A percentile compares a stretch with the other conserved stretches of the same genome.
Conservation (phyloP, 2,329 filamentous ascomycete species). For the Arthrobotrys sinensis region DNA sequence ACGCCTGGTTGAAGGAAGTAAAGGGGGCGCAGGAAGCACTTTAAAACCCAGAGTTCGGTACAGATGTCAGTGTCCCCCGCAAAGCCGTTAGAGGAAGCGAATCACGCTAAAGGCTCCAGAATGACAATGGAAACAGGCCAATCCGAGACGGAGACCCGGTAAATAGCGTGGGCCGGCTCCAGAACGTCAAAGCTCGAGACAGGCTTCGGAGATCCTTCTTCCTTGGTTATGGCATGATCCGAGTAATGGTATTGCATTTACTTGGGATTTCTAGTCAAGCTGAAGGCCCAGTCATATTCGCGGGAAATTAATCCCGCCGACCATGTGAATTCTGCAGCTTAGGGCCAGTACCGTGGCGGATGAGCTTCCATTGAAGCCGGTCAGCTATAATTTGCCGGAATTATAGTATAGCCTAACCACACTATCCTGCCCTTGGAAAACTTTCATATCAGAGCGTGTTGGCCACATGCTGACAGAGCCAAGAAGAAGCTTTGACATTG, state of each 20-base stretch:
- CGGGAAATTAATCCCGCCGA: not conserved
- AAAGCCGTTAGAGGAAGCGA: slow-evolving; percentile 33
- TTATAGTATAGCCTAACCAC: slow-evolving; percentile 13
- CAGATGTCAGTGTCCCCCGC: slow-evolving; percentile 20
- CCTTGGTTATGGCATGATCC: not conserved
- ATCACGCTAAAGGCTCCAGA: slow-evolving; percentile 18
- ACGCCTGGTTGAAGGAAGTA: slow-evolving; percentile 14
- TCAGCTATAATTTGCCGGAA: slow-evolving; percentile 12
- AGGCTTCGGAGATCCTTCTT: not conserved
- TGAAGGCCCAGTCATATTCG: slow-evolving; percentile 1
- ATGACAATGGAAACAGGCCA: not conserved
- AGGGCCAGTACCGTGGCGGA: slow-evolving; percentile 5
- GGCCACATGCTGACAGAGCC: too few relatives aligned
- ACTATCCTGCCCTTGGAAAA: not conserved
- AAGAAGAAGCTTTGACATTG: too few relatives aligned
- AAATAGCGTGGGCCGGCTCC: not conserved
- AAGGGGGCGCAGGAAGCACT: slow-evolving; percentile 18
- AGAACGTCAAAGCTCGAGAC: not conserved
- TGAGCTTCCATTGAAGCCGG: not conserved
- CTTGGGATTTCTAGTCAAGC: not conserved
- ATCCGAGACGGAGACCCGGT: not conserved
- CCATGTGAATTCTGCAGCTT: slow-evolving; percentile 4
- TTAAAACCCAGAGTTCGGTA: slow-evolving; percentile 31
- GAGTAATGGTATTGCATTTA: not conserved
- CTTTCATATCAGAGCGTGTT: not conserved